These are phyloP conservation scores for Pinus taeda DNA, from an alignment of 75 land plant genomes.

Conservation along the genomic window DNA sequence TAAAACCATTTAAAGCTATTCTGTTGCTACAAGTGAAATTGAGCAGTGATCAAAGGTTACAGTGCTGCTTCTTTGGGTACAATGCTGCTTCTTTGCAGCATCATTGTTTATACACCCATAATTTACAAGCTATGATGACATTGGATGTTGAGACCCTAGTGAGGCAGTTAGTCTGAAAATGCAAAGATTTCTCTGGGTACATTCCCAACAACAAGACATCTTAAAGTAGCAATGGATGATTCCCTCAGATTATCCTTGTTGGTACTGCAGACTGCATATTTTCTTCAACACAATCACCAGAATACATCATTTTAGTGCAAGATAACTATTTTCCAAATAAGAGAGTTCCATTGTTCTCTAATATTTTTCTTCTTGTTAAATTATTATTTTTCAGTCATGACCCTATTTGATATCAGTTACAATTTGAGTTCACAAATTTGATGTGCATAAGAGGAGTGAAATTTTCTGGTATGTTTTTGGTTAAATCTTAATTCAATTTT, in stretches of 20 bases:
- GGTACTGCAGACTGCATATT: neutral
- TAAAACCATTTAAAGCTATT: conserved; percentile 21
- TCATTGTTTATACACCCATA: neutral
- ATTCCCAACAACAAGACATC: no score
- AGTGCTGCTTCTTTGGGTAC: neutral
- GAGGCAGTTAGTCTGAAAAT: no score
- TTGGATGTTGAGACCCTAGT: neutral
- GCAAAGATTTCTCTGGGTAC: no score
- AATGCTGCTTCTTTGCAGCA: neutral
- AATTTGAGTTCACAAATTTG: neutral
- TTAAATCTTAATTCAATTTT: neutral
- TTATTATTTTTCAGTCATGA: neutral
- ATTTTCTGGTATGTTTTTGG: neutral
- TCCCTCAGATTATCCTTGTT: neutral
- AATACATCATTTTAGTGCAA: neutral
- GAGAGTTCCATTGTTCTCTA: neutral
- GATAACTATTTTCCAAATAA: neutral
- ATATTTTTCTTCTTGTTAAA: neutral
- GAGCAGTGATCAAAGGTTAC: neutral
- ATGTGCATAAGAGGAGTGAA: neutral
- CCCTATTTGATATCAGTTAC: neutral
- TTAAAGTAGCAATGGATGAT: no score
- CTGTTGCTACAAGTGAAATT: neutral
- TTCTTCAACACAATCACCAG: neutral
- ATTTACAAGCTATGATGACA: neutral